A percentile compares a stretch with the other conserved stretches of the same genome.
phyloP scores from a whole-genome alignment of 2,329 filamentous ascomycete species.

The Xylaria sp. region DNA sequence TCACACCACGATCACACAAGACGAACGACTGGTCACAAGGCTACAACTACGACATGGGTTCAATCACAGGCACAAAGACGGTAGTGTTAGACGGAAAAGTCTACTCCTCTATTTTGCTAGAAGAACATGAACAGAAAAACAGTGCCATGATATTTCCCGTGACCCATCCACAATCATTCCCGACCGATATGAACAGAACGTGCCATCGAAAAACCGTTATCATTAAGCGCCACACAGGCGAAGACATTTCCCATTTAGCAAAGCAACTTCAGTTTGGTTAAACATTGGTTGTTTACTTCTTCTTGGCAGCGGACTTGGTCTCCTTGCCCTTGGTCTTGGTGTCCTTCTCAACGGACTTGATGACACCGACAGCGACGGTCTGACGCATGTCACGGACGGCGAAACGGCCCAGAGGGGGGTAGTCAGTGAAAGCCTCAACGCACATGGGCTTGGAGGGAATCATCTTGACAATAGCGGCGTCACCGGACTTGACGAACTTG shows the following conservation, averaged over 20 bases:
- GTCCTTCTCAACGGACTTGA: constrained; percentile 77
- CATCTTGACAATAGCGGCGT: constrained; percentile 99
- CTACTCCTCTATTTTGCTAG: constrained; percentile 25
- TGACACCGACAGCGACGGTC: constrained; percentile 90
- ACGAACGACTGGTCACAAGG: not conserved
- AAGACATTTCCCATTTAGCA: constrained; percentile 21
- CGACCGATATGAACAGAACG: constrained; percentile 22
- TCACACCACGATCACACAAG: not conserved
- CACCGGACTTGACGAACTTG: constrained; percentile 99
- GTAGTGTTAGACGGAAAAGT: constrained; percentile 8
- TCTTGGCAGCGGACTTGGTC: constrained; percentile 64
- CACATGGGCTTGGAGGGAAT: constrained; percentile 99
- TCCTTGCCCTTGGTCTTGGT: constrained; percentile 54
- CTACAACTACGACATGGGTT: not conserved
- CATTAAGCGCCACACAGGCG: constrained; percentile 27
- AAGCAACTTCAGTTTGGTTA: constrained; percentile 15
- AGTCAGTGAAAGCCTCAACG: constrained; percentile 99
- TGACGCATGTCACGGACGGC: constrained; percentile 98
- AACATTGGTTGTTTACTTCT: constrained; percentile 56
- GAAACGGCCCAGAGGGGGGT: constrained; percentile 99
- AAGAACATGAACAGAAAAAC: constrained; percentile 22
- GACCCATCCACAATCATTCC: constrained; percentile 20
- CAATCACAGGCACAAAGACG: not conserved
- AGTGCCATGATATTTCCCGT: constrained; percentile 15
- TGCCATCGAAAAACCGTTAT: constrained; percentile 26